Conservation (phyloP, 176 grass and related monocot genomes). For the Luzula sylvatica region DNA sequence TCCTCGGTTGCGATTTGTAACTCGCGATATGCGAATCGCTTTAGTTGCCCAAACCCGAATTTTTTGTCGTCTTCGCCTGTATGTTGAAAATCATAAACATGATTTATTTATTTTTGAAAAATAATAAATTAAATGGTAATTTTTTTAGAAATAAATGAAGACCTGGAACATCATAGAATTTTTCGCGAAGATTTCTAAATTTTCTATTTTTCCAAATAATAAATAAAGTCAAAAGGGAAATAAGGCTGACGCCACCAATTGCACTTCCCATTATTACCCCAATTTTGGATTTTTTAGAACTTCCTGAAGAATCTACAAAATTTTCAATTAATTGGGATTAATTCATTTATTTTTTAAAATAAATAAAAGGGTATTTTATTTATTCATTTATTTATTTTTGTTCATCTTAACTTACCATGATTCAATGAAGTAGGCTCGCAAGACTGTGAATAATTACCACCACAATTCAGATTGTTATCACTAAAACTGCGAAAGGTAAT, state of each 20-base stretch:
- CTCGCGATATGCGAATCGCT: constrained; percentile 58
- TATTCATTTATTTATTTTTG: neutral
- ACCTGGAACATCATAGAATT: constrained; percentile 82
- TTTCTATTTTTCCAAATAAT: constrained; percentile 48
- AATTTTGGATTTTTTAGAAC: constrained; percentile 28
- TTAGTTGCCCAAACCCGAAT: constrained; percentile 73
- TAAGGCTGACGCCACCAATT: constrained; percentile 31
- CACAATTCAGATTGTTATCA: constrained; percentile 62
- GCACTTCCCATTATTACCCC: constrained; percentile 39
- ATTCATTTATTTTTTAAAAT: neutral
- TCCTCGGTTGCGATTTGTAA: constrained; percentile 68
- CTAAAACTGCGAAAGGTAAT: constrained; percentile 45
- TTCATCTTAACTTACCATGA: constrained; percentile 22
- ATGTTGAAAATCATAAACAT: neutral
- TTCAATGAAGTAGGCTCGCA: constrained; percentile 11
- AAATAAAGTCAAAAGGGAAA: constrained; percentile 31
- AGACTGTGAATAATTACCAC: constrained; percentile 20
- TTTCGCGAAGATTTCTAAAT: constrained; percentile 37
- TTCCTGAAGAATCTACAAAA: constrained; percentile 24
- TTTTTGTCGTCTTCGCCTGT: constrained; percentile 63
- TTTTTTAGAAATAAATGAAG: neutral
- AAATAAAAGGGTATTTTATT: neutral
- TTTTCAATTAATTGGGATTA: no score
- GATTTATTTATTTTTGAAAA: neutral
- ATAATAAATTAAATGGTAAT: neutral